Conservation (phyloP, 495 filamentous ascomycete species). For the Hypoxylon fragiforme region DNA sequence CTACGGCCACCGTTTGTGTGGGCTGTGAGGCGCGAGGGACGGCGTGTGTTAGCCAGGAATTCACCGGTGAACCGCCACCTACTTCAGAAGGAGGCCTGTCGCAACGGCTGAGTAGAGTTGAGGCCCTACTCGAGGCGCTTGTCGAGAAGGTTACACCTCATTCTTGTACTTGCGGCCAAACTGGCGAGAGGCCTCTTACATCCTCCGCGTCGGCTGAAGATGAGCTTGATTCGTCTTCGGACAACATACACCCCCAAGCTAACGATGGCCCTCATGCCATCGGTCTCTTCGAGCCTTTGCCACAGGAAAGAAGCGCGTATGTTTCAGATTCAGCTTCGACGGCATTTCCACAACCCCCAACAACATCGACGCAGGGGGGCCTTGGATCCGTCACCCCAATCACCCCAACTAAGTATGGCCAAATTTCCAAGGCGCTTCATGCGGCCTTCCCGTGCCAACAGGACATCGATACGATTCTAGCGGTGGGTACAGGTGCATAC, state of each 20-base stretch:
- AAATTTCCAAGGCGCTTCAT: constrained; percentile 37
- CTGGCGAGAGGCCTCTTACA: constrained; percentile 24
- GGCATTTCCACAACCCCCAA: too few species aligned
- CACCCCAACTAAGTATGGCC: constrained; percentile 32
- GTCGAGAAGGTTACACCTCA: constrained; percentile 45
- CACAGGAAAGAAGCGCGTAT: constrained; percentile 22
- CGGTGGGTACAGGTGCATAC: constrained; percentile 32
- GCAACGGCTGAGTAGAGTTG: constrained; percentile 51
- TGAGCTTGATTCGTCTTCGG: constrained; percentile 27
- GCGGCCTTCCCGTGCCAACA: constrained; percentile 46
- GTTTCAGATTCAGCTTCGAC: too few species aligned
- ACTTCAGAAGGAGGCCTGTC: constrained; percentile 43
- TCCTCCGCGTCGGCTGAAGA: constrained; percentile 41
- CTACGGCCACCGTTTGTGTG: constrained; percentile 44
- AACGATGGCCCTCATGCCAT: constrained; percentile 14
- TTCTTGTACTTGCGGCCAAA: constrained; percentile 33
- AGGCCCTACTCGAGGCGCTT: constrained; percentile 50
- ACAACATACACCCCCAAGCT: constrained; percentile 25
- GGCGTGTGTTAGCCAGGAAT: constrained; percentile 55
- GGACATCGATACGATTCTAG: constrained; percentile 41
- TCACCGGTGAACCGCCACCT: constrained; percentile 43
- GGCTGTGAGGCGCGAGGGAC: constrained; percentile 53
- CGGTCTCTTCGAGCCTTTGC: constrained; percentile 31
- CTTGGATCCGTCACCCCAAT: background rate
- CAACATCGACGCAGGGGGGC: constrained; percentile 23